Conservation (phyloP, 352 stramenopile genomes). For the Pseudoperonospora humuli region DNA sequence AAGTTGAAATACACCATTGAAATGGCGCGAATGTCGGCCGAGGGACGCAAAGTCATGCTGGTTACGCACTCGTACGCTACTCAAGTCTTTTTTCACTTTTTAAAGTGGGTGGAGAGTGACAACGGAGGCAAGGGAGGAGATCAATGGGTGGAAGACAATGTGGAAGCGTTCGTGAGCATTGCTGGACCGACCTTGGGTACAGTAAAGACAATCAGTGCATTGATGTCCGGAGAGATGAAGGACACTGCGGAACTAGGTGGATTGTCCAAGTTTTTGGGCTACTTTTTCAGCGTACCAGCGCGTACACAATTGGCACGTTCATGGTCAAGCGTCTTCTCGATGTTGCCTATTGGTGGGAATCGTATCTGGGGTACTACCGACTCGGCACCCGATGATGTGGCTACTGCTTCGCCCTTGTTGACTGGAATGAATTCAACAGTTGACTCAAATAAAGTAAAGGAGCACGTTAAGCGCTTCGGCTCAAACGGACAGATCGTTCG, state of each 20-base stretch:
- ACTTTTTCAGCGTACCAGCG: slow-evolving; percentile 57
- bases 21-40: slow-evolving; percentile 62
- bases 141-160: slow-evolving; percentile 89
- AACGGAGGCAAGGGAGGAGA: slow-evolving; percentile 78
- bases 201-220: slow-evolving; percentile 86
- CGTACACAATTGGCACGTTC: slow-evolving; percentile 54
- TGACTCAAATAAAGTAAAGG: slow-evolving; percentile 25
- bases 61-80: slow-evolving; percentile 90
- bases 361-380: slow-evolving; percentile 70
- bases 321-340: slow-evolving; percentile 82
- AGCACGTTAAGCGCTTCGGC: slow-evolving; percentile 39
- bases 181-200: slow-evolving; percentile 90
- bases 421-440: slow-evolving; percentile 25
- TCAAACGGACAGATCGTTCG: slow-evolving; percentile 44
- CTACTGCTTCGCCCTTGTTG: slow-evolving; percentile 40
- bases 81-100: slow-evolving; percentile 91
- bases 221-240: slow-evolving; percentile 94
- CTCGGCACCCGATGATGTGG: slow-evolving; percentile 61
- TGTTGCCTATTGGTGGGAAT: slow-evolving; percentile 91
- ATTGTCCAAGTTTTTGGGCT: slow-evolving; percentile 79
- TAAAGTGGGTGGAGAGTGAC: slow-evolving; percentile 90
- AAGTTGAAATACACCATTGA: slow-evolving; percentile 91
- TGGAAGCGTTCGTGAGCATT: slow-evolving; percentile 91
- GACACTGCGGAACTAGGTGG: slow-evolving; percentile 88
- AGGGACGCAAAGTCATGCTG: slow-evolving; percentile 85